These are phyloP conservation scores for Solanum piurae DNA, from an alignment of 257 asterid genomes.

Conservation along the genomic window DNA sequence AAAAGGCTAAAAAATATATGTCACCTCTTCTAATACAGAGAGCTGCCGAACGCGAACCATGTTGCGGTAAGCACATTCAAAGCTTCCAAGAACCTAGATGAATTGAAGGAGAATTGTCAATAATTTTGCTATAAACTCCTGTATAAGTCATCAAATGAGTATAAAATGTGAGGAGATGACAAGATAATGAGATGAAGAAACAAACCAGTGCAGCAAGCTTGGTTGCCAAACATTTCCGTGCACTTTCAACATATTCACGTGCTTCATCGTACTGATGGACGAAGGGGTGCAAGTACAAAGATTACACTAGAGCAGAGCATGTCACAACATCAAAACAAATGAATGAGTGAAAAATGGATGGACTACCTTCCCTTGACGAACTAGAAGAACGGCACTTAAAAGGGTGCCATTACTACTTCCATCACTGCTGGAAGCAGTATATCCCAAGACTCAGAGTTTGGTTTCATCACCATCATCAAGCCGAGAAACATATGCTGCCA, in stretches of 20 bases:
- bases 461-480: constrained; percentile 97
- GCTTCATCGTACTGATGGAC: constrained; percentile 81
- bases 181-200: constrained; percentile 16
- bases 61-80: constrained; percentile 94
- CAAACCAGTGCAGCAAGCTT: constrained; percentile 98
- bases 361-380: constrained; percentile 81
- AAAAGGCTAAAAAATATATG: background rate
- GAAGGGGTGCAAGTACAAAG: background rate
- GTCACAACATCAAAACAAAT: constrained; percentile 1
- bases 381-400: constrained; percentile 75
- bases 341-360: background rate
- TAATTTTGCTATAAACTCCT: background rate
- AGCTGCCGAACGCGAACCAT: constrained; percentile 97
- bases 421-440: constrained; percentile 87
- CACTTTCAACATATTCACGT: constrained; percentile 86
- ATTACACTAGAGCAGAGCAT: background rate
- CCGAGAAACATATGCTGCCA: constrained; percentile 89
- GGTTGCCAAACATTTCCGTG: constrained; percentile 90
- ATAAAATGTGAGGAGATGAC: background rate
- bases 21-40: constrained; percentile 90
- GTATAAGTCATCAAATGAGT: background rate
- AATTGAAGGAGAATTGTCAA: background rate
- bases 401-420: constrained; percentile 93
- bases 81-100: constrained; percentile 85
- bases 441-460: constrained; percentile 77